Percentiles rank a stretch among this genome's conserved stretches.
Conservation (phyloP, 176 grass and related monocot species). For the Aegilops tauschii region DNA sequence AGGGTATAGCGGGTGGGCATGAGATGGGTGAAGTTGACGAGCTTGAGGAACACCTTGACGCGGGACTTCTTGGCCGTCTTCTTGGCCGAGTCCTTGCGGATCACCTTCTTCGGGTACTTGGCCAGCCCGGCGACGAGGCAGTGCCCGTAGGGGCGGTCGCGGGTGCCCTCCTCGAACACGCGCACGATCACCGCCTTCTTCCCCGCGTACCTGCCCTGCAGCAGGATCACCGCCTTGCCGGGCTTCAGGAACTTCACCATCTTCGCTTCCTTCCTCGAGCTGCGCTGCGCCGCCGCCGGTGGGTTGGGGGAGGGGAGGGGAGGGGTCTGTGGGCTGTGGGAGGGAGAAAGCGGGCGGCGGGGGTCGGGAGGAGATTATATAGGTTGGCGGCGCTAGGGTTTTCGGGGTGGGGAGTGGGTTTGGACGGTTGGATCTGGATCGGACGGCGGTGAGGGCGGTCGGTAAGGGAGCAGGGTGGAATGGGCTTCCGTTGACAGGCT, state of each 20-base stretch:
- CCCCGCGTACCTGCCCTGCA: constrained; percentile 44
- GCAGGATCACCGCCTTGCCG: constrained; percentile 55
- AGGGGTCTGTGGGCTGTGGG: background rate
- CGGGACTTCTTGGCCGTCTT: constrained; percentile 65
- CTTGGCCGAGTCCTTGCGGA: constrained; percentile 62
- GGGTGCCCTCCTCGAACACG: constrained; percentile 57
- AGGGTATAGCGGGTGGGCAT: constrained; percentile 60
- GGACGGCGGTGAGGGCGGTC: background rate
- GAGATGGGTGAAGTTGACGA: constrained; percentile 56
- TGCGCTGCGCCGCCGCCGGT: background rate
- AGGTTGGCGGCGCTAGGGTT: constrained; percentile 19
- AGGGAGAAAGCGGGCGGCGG: background rate
- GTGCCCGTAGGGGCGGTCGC: constrained; percentile 53
- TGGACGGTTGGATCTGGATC: constrained; percentile 18
- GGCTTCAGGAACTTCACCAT: constrained; percentile 63
- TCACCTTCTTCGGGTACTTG: constrained; percentile 58
- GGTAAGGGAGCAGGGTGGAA: background rate
- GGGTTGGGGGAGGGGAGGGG: too few relatives aligned
- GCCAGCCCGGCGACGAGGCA: constrained; percentile 52
- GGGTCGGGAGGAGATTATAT: background rate
- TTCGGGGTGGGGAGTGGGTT: accelerated
- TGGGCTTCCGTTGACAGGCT: background rate
- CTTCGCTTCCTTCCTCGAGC: background rate
- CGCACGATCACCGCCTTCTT: constrained; percentile 52
- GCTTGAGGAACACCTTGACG: constrained; percentile 55